Evolutionary conservation across 2,329 filamentous ascomycete genomes (phyloP).

Genomic region (Dactylellina cionopaga): DNA sequence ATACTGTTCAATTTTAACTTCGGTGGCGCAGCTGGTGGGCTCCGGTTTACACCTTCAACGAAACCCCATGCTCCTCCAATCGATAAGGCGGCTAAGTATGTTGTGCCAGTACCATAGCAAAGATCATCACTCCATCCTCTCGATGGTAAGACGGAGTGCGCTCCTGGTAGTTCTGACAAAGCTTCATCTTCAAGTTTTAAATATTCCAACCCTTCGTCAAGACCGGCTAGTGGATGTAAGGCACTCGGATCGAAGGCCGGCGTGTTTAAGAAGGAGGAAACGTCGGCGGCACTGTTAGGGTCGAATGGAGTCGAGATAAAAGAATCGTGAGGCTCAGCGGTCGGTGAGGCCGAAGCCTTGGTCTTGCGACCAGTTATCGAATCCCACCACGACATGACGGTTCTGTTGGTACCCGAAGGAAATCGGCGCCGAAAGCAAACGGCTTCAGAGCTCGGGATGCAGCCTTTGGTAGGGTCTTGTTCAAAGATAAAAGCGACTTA

Average conservation of each 20-base stretch:
- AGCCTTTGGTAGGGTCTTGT: too few species aligned
- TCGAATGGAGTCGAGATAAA: conserved; percentile 73
- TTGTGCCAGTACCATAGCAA: conserved; percentile 95
- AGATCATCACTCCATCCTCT: conserved; percentile 98
- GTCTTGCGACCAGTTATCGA: conserved; percentile 60
- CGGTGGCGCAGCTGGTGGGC: conserved; percentile 76
- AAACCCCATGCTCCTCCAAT: conserved; percentile 92
- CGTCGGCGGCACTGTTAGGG: conserved; percentile 77
- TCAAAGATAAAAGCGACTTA: too few species aligned
- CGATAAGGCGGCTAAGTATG: conserved; percentile 86
- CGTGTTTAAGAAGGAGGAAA: conserved; percentile 83
- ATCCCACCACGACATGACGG: conserved; percentile 61
- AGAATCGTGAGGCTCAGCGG: conserved; percentile 61
- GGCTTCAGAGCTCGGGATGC: too few species aligned
- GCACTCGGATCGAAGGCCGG: conserved; percentile 83
- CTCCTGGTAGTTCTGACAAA: conserved; percentile 84
- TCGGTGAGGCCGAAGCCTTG: conserved; percentile 64
- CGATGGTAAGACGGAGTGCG: conserved; percentile 87
- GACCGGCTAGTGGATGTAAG: conserved; percentile 90
- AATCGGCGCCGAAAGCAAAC: not conserved
- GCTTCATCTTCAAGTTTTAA: conserved; percentile 90
- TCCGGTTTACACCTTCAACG: conserved; percentile 83
- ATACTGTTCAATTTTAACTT: conserved; percentile 94
- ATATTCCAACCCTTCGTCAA: conserved; percentile 96
- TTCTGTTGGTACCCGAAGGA: not conserved